These are phyloP conservation scores for Exidia glandulosa DNA, from an alignment of 768 basidiomycete species.

Conservation along the genomic window DNA sequence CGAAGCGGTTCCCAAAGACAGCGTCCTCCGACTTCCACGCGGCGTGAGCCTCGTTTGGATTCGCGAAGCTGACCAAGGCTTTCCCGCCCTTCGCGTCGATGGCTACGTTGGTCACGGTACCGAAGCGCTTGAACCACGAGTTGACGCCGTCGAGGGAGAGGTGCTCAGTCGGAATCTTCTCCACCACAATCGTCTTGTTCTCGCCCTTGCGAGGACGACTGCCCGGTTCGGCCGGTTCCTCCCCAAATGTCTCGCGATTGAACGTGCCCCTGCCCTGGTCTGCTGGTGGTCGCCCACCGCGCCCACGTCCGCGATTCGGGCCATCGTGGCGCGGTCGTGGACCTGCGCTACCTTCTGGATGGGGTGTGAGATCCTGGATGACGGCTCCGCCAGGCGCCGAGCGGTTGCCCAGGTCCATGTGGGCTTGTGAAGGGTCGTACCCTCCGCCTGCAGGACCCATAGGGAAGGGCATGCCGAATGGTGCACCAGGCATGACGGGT, in stretches of 20 bases:
- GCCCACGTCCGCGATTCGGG: constrained; percentile 16
- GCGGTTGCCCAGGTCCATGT: constrained; percentile 61
- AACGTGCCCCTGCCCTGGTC: constrained; percentile 49
- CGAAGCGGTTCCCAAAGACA: constrained; percentile 90
- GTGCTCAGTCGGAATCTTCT: constrained; percentile 84
- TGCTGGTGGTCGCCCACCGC: constrained; percentile 25
- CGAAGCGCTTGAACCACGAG: constrained; percentile 86
- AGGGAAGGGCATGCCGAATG: constrained; percentile 39
- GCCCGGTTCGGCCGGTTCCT: constrained; percentile 33
- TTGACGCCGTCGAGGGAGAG: constrained; percentile 69
- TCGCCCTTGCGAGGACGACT: constrained; percentile 23
- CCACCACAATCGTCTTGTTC: constrained; percentile 80
- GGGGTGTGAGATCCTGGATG: constrained; percentile 72
- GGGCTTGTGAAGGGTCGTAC: constrained; percentile 71
- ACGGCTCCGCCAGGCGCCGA: constrained; percentile 61
- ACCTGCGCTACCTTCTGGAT: constrained; percentile 4
- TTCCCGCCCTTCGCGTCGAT: constrained; percentile 65
- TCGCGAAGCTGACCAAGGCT: constrained; percentile 79
- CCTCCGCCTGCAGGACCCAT: constrained; percentile 21
- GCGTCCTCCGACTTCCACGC: constrained; percentile 93
- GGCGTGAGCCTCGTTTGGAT: constrained; percentile 70
- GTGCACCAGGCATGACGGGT: constrained; percentile 51
- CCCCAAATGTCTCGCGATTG: constrained; percentile 50
- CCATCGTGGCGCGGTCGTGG: not conserved
- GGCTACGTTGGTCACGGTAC: constrained; percentile 84